Evolutionary conservation across 257 asterid species (phyloP).

Genomic region (Marsdenia floribunda): DNA sequence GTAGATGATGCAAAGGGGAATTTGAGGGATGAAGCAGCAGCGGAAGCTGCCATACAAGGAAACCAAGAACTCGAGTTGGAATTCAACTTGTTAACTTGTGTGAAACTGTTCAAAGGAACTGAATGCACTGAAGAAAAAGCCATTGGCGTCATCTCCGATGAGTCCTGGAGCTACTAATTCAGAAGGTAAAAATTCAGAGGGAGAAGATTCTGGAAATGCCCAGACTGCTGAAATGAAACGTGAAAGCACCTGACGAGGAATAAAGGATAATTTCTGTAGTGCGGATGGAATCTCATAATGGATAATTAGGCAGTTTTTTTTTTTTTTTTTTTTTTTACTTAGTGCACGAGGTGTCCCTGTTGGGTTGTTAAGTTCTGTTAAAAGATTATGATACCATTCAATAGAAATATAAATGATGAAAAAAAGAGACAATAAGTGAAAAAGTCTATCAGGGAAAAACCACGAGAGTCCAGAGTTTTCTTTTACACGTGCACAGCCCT

Average conservation of each 20-base stretch:
- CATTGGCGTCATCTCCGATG: conserved; percentile 31
- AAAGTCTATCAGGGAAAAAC: too few relatives aligned
- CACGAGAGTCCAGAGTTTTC: too few relatives aligned
- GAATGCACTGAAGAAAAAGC: conserved; percentile 54
- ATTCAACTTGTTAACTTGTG: conserved; percentile 29
- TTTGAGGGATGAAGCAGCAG: conserved; percentile 29
- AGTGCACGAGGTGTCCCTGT: too few relatives aligned
- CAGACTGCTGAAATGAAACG: neutral
- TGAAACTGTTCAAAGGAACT: conserved; percentile 31
- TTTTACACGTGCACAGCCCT: too few relatives aligned
- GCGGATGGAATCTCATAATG: neutral
- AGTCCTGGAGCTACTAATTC: neutral
- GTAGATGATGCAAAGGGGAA: conserved; percentile 41
- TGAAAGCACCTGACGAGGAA: neutral
- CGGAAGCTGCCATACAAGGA: conserved; percentile 26
- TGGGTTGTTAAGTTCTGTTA: too few relatives aligned
- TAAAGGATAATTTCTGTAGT: neutral
- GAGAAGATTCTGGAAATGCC: neutral
- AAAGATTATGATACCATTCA: too few relatives aligned
- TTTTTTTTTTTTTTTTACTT: too few relatives aligned
- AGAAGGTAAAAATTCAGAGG: neutral
- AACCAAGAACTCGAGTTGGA: conserved; percentile 19
- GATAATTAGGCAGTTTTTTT: too few relatives aligned
- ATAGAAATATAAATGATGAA: too few relatives aligned
- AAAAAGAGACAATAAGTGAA: too few relatives aligned